These are phyloP conservation scores for Lantana camara DNA, from an alignment of 257 asterid genomes.

Conservation along the genomic window DNA sequence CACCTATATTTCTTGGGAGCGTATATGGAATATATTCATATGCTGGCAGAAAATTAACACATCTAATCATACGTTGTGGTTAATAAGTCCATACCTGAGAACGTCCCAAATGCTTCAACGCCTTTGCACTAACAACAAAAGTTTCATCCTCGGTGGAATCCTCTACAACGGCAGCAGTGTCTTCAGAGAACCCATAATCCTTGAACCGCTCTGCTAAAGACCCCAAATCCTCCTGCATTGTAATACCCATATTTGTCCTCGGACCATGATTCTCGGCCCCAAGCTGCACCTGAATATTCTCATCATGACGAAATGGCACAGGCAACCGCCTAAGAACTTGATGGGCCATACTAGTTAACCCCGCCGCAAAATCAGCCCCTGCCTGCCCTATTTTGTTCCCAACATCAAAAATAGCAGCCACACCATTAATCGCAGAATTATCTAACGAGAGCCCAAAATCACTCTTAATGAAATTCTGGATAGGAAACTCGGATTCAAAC, in stretches of 20 bases:
- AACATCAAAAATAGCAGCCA: constrained; percentile 81
- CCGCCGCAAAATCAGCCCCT: constrained; percentile 81
- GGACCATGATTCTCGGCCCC: constrained; percentile 38
- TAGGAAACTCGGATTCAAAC: constrained; percentile 73
- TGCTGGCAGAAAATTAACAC: background rate
- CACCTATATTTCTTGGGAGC: constrained; percentile 7
- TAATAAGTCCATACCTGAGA: constrained; percentile 54
- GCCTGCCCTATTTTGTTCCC: constrained; percentile 93
- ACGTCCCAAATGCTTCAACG: constrained; percentile 69
- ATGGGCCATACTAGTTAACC: constrained; percentile 77
- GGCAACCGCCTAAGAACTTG: constrained; percentile 76
- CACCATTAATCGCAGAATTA: constrained; percentile 65
- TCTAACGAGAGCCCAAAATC: constrained; percentile 72
- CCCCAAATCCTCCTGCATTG: constrained; percentile 80
- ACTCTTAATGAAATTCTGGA: constrained; percentile 55
- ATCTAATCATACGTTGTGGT: constrained; percentile 14
- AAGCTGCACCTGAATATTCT: constrained; percentile 44
- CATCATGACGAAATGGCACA: constrained; percentile 76
- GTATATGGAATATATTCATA: background rate
- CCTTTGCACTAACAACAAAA: constrained; percentile 54
- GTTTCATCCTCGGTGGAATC: constrained; percentile 58
- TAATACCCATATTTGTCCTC: constrained; percentile 53
- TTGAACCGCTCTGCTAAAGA: constrained; percentile 69
- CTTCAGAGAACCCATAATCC: constrained; percentile 64
- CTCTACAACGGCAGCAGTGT: constrained; percentile 45